phyloP scores from a whole-genome alignment of 1,139 yeast genomes.

The Scheffersomyces illinoinensis region DNA sequence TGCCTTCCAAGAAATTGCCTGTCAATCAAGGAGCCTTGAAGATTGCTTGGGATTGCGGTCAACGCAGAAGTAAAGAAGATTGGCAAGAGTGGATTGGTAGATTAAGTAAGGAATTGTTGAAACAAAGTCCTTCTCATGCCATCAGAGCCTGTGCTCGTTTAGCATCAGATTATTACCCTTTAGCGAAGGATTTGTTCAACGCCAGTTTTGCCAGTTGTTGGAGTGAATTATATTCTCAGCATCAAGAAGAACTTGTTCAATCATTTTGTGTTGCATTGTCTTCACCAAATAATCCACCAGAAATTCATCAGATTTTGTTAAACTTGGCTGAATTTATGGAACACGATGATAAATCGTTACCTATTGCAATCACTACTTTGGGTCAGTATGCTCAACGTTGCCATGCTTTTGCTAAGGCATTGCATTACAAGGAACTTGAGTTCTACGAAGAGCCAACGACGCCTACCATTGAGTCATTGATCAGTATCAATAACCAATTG shows the following conservation, averaged over 20 bases:
- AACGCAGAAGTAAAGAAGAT: slow-evolving; percentile 87
- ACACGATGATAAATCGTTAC: slow-evolving; percentile 92
- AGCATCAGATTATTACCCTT: slow-evolving; percentile 84
- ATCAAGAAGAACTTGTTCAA: slow-evolving; percentile 87
- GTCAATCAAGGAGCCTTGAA: slow-evolving; percentile 76
- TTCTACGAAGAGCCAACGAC: slow-evolving; percentile 92
- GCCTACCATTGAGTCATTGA: slow-evolving; percentile 87
- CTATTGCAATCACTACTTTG: slow-evolving; percentile 83
- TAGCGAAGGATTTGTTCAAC: slow-evolving; percentile 89
- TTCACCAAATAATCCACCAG: slow-evolving; percentile 93
- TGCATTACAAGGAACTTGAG: slow-evolving; percentile 93
- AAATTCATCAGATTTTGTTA: slow-evolving; percentile 84
- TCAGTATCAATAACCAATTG: slow-evolving; percentile 87
- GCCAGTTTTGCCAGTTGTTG: slow-evolving; percentile 96
- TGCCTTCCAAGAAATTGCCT: slow-evolving; percentile 73
- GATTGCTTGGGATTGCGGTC: slow-evolving; percentile 90
- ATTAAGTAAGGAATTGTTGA: slow-evolving; percentile 79
- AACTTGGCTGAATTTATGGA: slow-evolving; percentile 97
- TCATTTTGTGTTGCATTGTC: slow-evolving; percentile 85
- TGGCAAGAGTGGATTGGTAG: slow-evolving; percentile 98
- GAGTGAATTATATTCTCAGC: slow-evolving; percentile 89
- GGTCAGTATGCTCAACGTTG: slow-evolving; percentile 94
- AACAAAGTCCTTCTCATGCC: slow-evolving; percentile 94
- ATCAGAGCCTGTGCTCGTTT: slow-evolving; percentile 89
- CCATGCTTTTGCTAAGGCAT: slow-evolving; percentile 96